A percentile compares a stretch with the other conserved stretches of the same genome.
These are phyloP conservation scores for Kurtzmaniella quercitrusa DNA, from an alignment of 1,139 yeast species.

Conservation along the genomic window DNA sequence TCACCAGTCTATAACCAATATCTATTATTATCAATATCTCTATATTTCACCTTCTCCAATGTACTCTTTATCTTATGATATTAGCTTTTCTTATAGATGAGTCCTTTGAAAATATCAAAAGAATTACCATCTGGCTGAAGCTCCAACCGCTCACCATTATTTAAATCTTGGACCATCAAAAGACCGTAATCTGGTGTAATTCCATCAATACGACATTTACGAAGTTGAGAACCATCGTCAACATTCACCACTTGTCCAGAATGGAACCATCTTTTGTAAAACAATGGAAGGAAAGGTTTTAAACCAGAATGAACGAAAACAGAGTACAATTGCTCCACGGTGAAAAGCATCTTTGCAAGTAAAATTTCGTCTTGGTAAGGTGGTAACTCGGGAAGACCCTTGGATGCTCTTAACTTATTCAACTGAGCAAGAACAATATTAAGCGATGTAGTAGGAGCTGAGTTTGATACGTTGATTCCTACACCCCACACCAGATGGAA, in stretches of 20 bases:
- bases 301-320: conserved; percentile 66
- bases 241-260: conserved; percentile 57
- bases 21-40: too few relatives aligned
- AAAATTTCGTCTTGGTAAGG: conserved; percentile 58
- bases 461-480: conserved; percentile 80
- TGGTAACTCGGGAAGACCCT: conserved; percentile 43
- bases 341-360: conserved; percentile 64
- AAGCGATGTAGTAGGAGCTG: conserved; percentile 90
- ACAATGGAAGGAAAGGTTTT: conserved; percentile 61
- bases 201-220: conserved; percentile 64
- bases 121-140: conserved; percentile 97
- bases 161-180: conserved; percentile 67
- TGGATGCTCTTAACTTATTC: conserved; percentile 44
- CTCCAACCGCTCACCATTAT: conserved; percentile 56
- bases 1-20: too few relatives aligned
- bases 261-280: conserved; percentile 87
- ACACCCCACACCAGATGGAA: conserved; percentile 75
- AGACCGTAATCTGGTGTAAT: conserved; percentile 83
- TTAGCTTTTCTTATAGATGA: conserved; percentile 65
- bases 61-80: too few relatives aligned
- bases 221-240: conserved; percentile 35
- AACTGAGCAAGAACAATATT: conserved; percentile 62
- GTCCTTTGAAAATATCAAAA: conserved; percentile 89
- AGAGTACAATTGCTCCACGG: conserved; percentile 58
- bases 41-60: too few relatives aligned